Base-by-base conservation (phyloP, 495 filamentous ascomycete genomes). In the Mytilinidion resinicola region DNA sequence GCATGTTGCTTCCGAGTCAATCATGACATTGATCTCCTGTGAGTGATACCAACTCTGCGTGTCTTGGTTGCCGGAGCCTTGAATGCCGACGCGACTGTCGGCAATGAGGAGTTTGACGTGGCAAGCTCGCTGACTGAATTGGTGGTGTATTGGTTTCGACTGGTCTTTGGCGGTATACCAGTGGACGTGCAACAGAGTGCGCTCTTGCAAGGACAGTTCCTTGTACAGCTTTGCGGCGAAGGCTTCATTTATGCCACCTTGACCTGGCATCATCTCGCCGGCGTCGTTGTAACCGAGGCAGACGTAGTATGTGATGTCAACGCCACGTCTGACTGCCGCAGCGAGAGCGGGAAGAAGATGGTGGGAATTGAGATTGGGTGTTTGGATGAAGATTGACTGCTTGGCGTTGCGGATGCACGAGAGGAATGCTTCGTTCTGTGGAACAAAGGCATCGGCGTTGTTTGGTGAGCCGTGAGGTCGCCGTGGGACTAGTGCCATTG, bases 41-140 rank as follows among this genome's bases (percentile, higher is more conserved):
- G 77, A 82, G 67, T 91, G 87, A 61, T 76, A 90, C 82, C 84
- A 91, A 58, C 77, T 81, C 73, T 91, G 88, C n/a, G 87, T 89
- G 55, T 91, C 87, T 64, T 88, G 82, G 66, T 91, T 91, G 0
- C 88, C 87, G 60, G 81, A 87, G 7, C 87, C 86, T 73, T 85
- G 78, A 48, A 90, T 84, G 10, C 78, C 85, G 59, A 91, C 72
- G 46, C 71, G 74, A 38, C 78, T 81, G 67, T 91, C 88, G 6
- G 82, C 80, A 53, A 91, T 82, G 72, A 91, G 80, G 48, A 91
- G 70, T 67, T 91, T 91, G 68, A 90, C 72, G 65, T 90, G 87
- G 67, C 86, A 89, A 64, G 77, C 81, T 2, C 88, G 77, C 30
- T 76, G 71, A 66, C 86, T 85, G 64, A 78, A 79, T 9, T 69